phyloP scores from a whole-genome alignment of 2,329 filamentous ascomycete species.

The Pseudomassariella vexata region DNA sequence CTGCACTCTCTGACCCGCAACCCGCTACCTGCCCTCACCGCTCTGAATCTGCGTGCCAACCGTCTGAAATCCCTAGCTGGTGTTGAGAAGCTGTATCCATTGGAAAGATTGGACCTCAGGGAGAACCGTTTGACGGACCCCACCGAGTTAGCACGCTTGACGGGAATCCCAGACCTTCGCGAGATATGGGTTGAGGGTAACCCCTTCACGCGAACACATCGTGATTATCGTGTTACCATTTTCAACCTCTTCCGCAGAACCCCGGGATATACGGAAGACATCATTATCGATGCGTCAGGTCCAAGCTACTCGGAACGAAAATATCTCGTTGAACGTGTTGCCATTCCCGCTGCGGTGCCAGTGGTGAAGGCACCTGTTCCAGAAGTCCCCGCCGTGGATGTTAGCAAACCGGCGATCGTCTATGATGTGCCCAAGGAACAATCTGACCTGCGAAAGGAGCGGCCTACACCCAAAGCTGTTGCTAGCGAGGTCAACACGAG shows the following conservation, averaged over 20 bases:
- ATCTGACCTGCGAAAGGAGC: conserved; percentile 53
- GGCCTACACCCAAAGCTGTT: conserved; percentile 42
- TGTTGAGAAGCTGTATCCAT: conserved; percentile 78
- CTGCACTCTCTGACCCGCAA: conserved; percentile 80
- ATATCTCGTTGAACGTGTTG: conserved; percentile 74
- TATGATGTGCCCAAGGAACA: conserved; percentile 45
- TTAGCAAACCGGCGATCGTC: conserved; percentile 61
- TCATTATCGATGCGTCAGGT: conserved; percentile 78
- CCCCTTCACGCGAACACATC: conserved; percentile 82
- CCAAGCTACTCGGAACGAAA: conserved; percentile 84
- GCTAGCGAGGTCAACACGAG: conserved; percentile 53
- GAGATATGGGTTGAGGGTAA: conserved; percentile 93
- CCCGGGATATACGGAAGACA: conserved; percentile 84
- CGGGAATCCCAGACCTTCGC: conserved; percentile 81
- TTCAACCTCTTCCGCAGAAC: conserved; percentile 94
- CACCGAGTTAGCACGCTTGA: conserved; percentile 81
- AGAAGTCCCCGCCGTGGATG: conserved; percentile 57
- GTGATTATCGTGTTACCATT: conserved; percentile 79
- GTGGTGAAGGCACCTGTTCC: conserved; percentile 66
- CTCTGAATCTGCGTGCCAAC: conserved; percentile 86
- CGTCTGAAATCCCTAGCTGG: conserved; percentile 82
- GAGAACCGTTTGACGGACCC: conserved; percentile 92
- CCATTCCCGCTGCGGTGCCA: conserved; percentile 69
- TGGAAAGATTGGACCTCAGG: conserved; percentile 85
- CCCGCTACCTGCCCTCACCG: conserved; percentile 87